Base-by-base conservation (phyloP, 2,329 filamentous ascomycete species). In the Cyanodermella asteris region DNA sequence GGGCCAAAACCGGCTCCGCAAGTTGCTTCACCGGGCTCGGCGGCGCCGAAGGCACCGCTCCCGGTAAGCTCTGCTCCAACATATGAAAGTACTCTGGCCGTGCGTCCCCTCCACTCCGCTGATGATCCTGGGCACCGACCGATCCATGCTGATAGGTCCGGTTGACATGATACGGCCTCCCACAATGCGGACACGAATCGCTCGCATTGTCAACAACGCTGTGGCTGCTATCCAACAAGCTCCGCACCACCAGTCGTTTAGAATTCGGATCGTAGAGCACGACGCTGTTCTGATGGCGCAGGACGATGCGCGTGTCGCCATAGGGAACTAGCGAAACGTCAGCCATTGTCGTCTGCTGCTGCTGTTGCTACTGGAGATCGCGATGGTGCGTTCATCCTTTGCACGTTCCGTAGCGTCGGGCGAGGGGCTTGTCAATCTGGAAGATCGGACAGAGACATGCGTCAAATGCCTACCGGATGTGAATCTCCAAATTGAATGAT, bases 151-250 rank as follows among this genome's bases (percentile, higher is more conserved):
- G 39, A 12, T 42, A 41, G 13, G 42, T 38, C 21, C 63, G 59
- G 11, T 34, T 59, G 45, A 47, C 70, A 16, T 50, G 55, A 36
- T 66, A 61, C 11, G 78, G 68, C 26, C 76, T 73, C 44, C 81
- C 77, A 45, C 84, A 93, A 40, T 80, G 78, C n/a, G 90, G 87
- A 42, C 90, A 97, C 42, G n/a, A n/a, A n/a, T n/a, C n/a, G n/a
- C n/a, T n/a, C n/a, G n/a, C n/a, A n/a, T n/a, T n/a, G 82, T 31
- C 69, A 30, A 67, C 45, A 15, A 59, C 45, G 26, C 69, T 64
- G 29, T 81, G 40, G 16, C 51, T 53, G 31, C 59, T 48, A 26
- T 46, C 47, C 30, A 48, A 28, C 13, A 62, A 53, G 18, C 62
- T 70, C 32, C 76, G 72, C 25, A 93, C 73, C 37, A 80, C 78